Percentiles rank a stretch among this genome's conserved stretches.
phyloP scores from a whole-genome alignment of 2,329 filamentous ascomycete species.

The Fusarium robinianum region DNA sequence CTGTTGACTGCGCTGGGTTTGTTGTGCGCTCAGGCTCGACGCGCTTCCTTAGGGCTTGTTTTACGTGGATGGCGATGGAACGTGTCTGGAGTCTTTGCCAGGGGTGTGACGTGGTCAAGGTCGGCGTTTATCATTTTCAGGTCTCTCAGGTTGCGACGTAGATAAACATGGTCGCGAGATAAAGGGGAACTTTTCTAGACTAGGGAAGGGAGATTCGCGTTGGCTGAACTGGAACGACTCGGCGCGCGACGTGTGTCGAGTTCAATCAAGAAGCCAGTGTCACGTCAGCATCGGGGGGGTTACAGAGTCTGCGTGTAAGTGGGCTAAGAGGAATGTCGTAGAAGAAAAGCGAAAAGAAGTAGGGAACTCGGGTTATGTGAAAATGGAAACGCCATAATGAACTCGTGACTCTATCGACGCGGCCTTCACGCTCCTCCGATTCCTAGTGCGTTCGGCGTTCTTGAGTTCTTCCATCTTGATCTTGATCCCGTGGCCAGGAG shows the following conservation, averaged over 20 bases:
- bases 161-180: too few relatives aligned
- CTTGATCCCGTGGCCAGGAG: constrained; percentile 26
- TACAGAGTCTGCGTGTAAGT: constrained; percentile 29
- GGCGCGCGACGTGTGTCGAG: too few relatives aligned
- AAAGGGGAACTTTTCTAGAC: too few relatives aligned
- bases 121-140: constrained; percentile 9
- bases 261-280: too few relatives aligned
- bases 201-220: too few relatives aligned
- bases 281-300: too few relatives aligned
- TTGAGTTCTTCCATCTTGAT: constrained; percentile 15
- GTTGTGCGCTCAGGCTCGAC: too few relatives aligned
- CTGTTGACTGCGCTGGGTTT: too few relatives aligned
- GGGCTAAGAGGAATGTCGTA: not conserved
- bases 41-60: constrained; percentile 34
- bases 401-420: not conserved
- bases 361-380: not conserved
- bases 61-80: constrained; percentile 28
- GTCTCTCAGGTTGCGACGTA: constrained; percentile 3
- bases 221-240: too few relatives aligned
- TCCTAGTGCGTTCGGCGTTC: constrained; percentile 9
- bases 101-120: constrained; percentile 33
- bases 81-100: constrained; percentile 31
- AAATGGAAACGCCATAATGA: not conserved
- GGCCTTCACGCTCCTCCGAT: not conserved
- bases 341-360: too few relatives aligned